A percentile compares a stretch with the other conserved stretches of the same genome.
Evolutionary conservation across 164 flowering plant genomes (phyloP).

Genomic region (Piper longum): DNA sequence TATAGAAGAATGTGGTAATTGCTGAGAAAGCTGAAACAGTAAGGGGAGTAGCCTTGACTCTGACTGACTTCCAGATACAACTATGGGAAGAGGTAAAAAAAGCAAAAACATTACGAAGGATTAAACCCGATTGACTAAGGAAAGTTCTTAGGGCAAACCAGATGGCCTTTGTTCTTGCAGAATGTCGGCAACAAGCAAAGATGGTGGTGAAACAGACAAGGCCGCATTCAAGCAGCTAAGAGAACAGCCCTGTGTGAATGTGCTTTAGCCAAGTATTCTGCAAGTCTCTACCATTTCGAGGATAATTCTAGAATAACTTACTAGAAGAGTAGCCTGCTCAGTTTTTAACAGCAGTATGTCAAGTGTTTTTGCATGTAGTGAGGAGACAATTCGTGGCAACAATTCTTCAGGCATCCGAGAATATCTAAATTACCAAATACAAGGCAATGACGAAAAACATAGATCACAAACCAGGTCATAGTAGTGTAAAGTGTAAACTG

Average conservation of each 20-base stretch:
- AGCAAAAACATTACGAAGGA: too few relatives aligned
- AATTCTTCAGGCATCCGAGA: conserved; percentile 74
- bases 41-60: conserved; percentile 30
- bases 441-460: neutral
- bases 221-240: conserved; percentile 72
- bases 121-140: too few relatives aligned
- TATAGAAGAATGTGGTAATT: conserved; percentile 23
- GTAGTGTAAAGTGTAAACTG: neutral
- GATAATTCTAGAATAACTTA: conserved; percentile 21
- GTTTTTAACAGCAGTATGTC: conserved; percentile 38
- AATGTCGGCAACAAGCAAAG: conserved; percentile 38
- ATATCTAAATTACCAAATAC: conserved; percentile 29
- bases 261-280: neutral
- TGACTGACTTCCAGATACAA: conserved; percentile 22
- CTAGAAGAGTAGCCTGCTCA: conserved; percentile 67
- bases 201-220: conserved; percentile 60
- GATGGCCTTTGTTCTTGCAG: conserved; percentile 39
- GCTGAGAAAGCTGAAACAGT: conserved; percentile 39
- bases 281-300: neutral
- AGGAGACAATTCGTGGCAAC: conserved; percentile 47
- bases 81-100: conserved; percentile 12
- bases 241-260: conserved; percentile 38
- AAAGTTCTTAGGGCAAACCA: conserved; percentile 28
- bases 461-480: neutral
- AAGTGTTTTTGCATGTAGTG: conserved; percentile 30